phyloP scores from a whole-genome alignment of 225 moss, liverwort and hornwort species.

The Pseudisothecium myosuroides region DNA sequence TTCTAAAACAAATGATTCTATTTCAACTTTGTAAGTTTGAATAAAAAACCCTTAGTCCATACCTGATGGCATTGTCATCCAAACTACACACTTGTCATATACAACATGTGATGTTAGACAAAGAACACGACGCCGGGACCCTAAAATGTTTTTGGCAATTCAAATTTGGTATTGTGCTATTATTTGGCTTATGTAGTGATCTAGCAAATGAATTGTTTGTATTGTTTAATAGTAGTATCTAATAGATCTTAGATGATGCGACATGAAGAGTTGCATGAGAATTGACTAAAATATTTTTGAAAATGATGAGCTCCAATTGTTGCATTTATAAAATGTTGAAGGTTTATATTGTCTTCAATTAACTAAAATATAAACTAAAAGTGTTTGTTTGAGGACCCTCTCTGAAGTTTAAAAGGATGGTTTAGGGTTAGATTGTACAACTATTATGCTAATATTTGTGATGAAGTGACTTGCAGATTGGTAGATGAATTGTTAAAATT shows the following conservation, averaged over 20 bases:
- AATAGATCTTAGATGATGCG: neutral
- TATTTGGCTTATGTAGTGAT: too few species aligned
- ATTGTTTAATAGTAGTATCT: neutral
- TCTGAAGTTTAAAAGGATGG: neutral
- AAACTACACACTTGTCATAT: too few species aligned
- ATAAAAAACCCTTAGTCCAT: too few species aligned
- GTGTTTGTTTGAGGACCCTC: too few species aligned
- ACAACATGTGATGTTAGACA: too few species aligned
- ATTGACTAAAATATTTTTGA: neutral
- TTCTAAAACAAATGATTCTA: too few species aligned
- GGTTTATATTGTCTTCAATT: neutral
- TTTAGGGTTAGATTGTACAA: rapidly evolving
- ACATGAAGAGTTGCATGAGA: neutral
- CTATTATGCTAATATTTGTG: neutral
- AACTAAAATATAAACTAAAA: too few species aligned
- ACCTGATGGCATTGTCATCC: too few species aligned
- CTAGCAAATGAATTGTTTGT: rapidly evolving
- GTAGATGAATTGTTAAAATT: neutral
- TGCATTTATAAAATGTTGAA: neutral
- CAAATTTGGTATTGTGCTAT: too few species aligned
- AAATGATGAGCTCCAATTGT: too few species aligned
- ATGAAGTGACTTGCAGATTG: rapidly evolving
- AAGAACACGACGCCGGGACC: too few species aligned
- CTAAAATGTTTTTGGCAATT: too few species aligned
- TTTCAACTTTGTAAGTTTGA: neutral